Evolutionary conservation across 1,284 basidiomycete genomes (phyloP).

Genomic region (Microbotryum intermedium): DNA sequence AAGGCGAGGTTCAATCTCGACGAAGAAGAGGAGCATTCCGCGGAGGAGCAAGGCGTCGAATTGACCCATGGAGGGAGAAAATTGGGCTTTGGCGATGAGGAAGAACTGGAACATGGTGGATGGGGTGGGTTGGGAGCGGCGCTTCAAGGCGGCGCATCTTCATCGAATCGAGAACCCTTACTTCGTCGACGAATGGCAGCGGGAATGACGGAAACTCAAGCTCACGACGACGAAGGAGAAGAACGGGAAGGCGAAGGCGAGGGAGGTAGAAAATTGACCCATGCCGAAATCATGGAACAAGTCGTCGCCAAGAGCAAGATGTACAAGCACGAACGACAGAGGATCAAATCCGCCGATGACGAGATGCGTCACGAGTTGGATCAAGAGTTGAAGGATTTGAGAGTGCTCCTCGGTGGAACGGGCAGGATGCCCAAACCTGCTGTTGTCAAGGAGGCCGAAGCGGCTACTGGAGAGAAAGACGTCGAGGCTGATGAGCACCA

Average conservation of each 20-base stretch:
- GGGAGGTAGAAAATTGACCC: constrained; percentile 60
- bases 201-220: background rate
- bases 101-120: constrained; percentile 22
- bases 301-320: constrained; percentile 96
- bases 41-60: constrained; percentile 47
- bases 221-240: constrained; percentile 11
- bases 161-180: constrained; percentile 23
- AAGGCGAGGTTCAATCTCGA: constrained; percentile 79
- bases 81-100: constrained; percentile 39
- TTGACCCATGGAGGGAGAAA: constrained; percentile 41
- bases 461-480: background rate
- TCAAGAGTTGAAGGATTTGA: constrained; percentile 73
- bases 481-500: background rate
- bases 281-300: constrained; percentile 96
- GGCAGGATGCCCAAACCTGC: constrained; percentile 16
- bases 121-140: constrained; percentile 23
- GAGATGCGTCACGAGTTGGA: constrained; percentile 82
- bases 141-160: constrained; percentile 2
- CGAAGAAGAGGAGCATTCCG: constrained; percentile 72
- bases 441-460: background rate
- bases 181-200: constrained; percentile 20
- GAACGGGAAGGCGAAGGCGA: no score
- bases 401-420: constrained; percentile 56
- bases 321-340: constrained; percentile 79
- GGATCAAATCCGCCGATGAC: constrained; percentile 76